Base-by-base conservation (phyloP, 176 grass and related monocot species). In the Alloteropsis semialata region DNA sequence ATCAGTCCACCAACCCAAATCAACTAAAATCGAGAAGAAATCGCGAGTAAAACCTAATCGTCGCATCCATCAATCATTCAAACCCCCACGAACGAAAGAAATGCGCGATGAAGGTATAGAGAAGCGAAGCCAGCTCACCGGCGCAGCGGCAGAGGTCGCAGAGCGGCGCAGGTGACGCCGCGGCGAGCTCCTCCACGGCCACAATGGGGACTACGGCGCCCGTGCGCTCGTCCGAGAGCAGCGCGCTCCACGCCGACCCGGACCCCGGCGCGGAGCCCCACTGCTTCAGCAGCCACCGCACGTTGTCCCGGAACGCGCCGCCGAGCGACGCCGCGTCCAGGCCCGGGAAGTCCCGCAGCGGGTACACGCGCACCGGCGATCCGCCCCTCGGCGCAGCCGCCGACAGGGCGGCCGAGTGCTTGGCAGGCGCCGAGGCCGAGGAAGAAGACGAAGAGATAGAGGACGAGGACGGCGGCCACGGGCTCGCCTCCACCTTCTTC, bases 281-380 rank as follows among this genome's bases (percentile, higher is more conserved):
- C 73, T 85, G 89, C 62, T 33, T 61, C 22, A 94, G 64, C 21
- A 94, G 88, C 25, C 59, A 83, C 81, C 78, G 87, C 27, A 91
- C 86, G 73, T 91, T 94, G 74, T 91, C 89, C 87, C 92, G 81
- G 84, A 94, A 94, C 67, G 92, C 81, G 38, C 87, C 87, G 72
- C 75, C 44, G 53, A 94, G 88, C 30, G 59, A 73, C 11, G 82
- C 87, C 57, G 88, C 87, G 36, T 86, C 81, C 43, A 37, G 51
- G 55, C 87, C 92, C 7, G 88, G 87, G 87, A 94, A 94, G 43
- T 88, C 88, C 59, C 87, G 81, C 51, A 94, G 73, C 72, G 86
- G 89, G 87, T 94, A 94, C 51, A 87, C 82, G 34, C 43, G 88
- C 27, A 54, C 38, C 36, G 55, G 27, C 60, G 75, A 48, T 72